phyloP scores from a whole-genome alignment of 805 yeast species.

The Yamadazyma endophytica region DNA sequence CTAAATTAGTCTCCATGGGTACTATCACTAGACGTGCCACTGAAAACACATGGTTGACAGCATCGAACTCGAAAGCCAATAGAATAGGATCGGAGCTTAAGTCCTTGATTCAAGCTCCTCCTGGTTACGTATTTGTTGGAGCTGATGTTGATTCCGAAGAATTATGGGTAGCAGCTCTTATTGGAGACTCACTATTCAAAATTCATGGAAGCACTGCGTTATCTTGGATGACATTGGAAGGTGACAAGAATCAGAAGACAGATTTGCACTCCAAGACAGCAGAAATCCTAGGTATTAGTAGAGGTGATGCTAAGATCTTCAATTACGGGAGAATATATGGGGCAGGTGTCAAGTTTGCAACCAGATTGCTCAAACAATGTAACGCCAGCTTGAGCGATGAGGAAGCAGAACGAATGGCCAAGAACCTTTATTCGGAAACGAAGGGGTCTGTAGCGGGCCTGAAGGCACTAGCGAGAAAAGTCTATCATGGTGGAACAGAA shows the following conservation, averaged over 20 bases:
- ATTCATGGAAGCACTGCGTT: constrained; percentile 94
- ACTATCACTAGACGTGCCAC: constrained; percentile 95
- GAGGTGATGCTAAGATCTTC: constrained; percentile 92
- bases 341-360: constrained; percentile 91
- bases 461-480: constrained; percentile 20
- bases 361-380: constrained; percentile 76
- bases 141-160: constrained; percentile 99
- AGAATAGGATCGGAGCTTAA: constrained; percentile 93
- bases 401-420: constrained; percentile 65
- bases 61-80: constrained; percentile 83
- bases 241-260: constrained; percentile 85
- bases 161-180: constrained; percentile 93
- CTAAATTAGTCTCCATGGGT: constrained; percentile 88
- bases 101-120: constrained; percentile 80
- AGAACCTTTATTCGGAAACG: constrained; percentile 68
- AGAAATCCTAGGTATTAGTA: constrained; percentile 75
- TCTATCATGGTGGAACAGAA: constrained; percentile 90
- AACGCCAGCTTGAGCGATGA: constrained; percentile 64
- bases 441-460: constrained; percentile 54
- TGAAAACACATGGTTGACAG: constrained; percentile 96
- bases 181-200: constrained; percentile 87
- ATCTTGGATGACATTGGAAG: constrained; percentile 99
- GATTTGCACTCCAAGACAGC: constrained; percentile 96
- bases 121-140: constrained; percentile 88
- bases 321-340: constrained; percentile 98